phyloP scores from a whole-genome alignment of 352 stramenopile species.

The Globisporangium barbulae region DNA sequence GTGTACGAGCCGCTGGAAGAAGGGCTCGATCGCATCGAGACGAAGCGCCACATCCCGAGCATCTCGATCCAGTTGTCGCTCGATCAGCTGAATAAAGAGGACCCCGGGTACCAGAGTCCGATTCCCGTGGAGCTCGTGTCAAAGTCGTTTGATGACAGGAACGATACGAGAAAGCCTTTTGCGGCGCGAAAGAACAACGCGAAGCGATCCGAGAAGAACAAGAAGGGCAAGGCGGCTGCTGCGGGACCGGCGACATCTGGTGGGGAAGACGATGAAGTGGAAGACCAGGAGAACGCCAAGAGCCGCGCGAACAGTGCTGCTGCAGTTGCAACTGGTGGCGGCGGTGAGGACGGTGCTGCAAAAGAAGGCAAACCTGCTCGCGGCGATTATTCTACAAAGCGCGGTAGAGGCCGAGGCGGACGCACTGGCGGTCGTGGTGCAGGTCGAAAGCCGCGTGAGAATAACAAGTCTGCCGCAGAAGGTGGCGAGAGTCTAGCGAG shows the following conservation, averaged over 20 bases:
- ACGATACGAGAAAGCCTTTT: conserved; percentile 11
- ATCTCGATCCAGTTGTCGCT: conserved; percentile 78
- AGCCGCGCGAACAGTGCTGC: not conserved
- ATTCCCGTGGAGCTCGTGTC: conserved; percentile 58
- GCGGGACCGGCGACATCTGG: not conserved
- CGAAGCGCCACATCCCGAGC: conserved; percentile 60
- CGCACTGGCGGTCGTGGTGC: conserved; percentile 18
- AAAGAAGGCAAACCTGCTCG: conserved; percentile 8
- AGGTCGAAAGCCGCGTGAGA: conserved; percentile 9
- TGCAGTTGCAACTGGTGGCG: not conserved
- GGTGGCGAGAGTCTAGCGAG: conserved; percentile 2
- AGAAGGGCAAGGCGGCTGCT: conserved; percentile 19
- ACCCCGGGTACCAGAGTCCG: conserved; percentile 72
- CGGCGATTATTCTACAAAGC: conserved; percentile 2
- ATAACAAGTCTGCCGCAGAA: conserved; percentile 15
- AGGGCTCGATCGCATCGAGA: conserved; percentile 77
- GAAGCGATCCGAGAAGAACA: conserved; percentile 16
- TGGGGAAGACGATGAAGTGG: conserved; percentile 16
- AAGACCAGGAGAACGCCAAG: conserved; percentile 12
- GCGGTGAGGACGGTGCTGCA: not conserved
- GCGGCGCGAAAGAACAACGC: conserved; percentile 22
- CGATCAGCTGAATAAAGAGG: conserved; percentile 47
- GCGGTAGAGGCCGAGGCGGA: conserved; percentile 22
- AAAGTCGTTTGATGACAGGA: conserved; percentile 29
- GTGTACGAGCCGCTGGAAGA: conserved; percentile 85